Base-by-base conservation (phyloP, 441 rosid genomes). In the Pelargonium myrrhifolium region DNA sequence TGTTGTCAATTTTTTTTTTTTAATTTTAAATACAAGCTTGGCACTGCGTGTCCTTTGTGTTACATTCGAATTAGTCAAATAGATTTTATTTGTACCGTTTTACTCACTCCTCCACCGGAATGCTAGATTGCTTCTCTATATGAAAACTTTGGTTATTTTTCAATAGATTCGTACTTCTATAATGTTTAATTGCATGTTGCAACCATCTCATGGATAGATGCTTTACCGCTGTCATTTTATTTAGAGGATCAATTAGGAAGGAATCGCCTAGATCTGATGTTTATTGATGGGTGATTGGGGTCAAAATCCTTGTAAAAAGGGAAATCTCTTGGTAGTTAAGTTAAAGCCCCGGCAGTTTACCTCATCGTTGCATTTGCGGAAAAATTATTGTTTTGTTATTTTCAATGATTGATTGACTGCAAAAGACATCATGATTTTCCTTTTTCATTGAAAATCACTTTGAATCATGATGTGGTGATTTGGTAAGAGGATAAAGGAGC, bases 61-160 rank as follows among this genome's bases (percentile, higher is more conserved):
- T 42, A 31, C 61, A 45, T 65, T 71, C 62, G 37, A 18, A 65
- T 69, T 1, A 22, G 17, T 28, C 66, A 60, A 56, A 62, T 65
- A 28, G 55, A 24, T 26, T n/a, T 21, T 21, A 21, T n/a, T 20
- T 24, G 53, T 58, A 53, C 26, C 61, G 9, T 47, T 51, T 51
- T 17, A 21, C 17, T 51, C 58, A 18, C 40, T 70, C 66, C 42
- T 14, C 69, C 63, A 8, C 9, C 10, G 26, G 62, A 55, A 51
- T 51, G 60, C 37, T 17, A 45, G 65, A 51, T 15, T 51, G 62
- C 21, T 60, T 43, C 60, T 56, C 40, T 31, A 11, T 12, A 15
- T 5, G 2, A 17, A 35, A 49, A 8, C 14, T 63, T 12, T 17
- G 15, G 58, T 51, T 6, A 51, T 51, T 51, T 51, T 51, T 51